Evolutionary conservation across 1,284 basidiomycete genomes (phyloP).

Genomic region (Ustilago vetiveriae): DNA sequence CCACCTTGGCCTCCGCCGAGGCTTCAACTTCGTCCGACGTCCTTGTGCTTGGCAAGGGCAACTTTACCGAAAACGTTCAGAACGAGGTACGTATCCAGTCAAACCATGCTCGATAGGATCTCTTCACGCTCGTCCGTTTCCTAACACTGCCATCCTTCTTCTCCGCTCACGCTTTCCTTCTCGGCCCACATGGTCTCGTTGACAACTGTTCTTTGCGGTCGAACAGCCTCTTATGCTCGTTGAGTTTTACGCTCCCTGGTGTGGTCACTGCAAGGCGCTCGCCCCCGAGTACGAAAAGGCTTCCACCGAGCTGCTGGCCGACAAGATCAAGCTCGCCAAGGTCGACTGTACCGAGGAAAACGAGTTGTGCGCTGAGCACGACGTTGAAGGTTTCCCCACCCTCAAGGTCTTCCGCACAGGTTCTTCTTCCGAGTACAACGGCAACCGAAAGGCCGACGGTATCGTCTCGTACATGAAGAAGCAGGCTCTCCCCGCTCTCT

Average conservation of each 20-base stretch:
- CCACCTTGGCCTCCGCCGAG: constrained; percentile 70
- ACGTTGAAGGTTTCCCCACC: constrained; percentile 89
- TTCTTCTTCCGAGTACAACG: constrained; percentile 77
- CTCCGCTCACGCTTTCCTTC: background rate
- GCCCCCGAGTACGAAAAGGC: constrained; percentile 87
- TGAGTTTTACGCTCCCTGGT: constrained; percentile 96
- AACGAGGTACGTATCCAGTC: constrained; percentile 67
- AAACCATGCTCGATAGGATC: background rate
- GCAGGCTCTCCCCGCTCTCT: constrained; percentile 96
- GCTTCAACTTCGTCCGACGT: constrained; percentile 79
- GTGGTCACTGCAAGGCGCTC: constrained; percentile 77
- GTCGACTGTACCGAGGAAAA: constrained; percentile 73
- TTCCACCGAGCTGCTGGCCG: constrained; percentile 85
- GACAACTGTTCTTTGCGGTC: background rate
- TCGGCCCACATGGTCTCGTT: background rate
- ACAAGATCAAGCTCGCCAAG: constrained; percentile 90
- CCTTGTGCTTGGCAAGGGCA: constrained; percentile 76
- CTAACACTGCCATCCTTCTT: background rate
- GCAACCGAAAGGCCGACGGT: constrained; percentile 92
- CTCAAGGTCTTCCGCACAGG: constrained; percentile 93
- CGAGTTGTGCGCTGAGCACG: constrained; percentile 71
- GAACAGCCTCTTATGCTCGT: constrained; percentile 82
- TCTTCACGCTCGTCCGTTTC: too few relatives aligned
- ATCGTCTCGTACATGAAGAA: constrained; percentile 98
- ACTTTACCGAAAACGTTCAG: constrained; percentile 78